Evolutionary conservation across 75 land plant species (phyloP).

Genomic region (Ceratopteris richardii): DNA sequence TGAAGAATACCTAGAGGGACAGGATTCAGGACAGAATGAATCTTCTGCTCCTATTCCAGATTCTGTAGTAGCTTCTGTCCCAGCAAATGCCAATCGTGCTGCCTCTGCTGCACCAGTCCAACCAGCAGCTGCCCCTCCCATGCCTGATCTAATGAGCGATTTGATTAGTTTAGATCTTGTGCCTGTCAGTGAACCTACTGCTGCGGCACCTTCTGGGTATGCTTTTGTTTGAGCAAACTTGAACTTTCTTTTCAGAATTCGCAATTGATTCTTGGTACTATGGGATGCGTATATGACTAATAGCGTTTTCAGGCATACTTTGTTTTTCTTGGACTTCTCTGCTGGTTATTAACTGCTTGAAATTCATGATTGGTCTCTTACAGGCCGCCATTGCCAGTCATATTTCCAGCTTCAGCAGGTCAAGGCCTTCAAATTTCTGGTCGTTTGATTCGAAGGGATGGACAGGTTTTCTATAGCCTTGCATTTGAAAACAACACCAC

Average conservation of each 20-base stretch:
- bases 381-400: slow-evolving; percentile 86
- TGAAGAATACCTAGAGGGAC: slow-evolving; percentile 66
- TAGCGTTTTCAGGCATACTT: no score
- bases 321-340: no score
- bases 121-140: slow-evolving; percentile 38
- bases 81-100: slow-evolving; percentile 18
- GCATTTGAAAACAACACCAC: slow-evolving; percentile 77
- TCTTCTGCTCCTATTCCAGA: slow-evolving; percentile 63
- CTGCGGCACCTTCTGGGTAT: slow-evolving; percentile 54
- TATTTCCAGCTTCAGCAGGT: slow-evolving; percentile 78
- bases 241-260: no score
- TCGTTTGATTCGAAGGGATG: slow-evolving; percentile 65
- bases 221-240: slow-evolving; percentile 2
- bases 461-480: slow-evolving; percentile 80
- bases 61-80: slow-evolving; percentile 25
- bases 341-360: no score
- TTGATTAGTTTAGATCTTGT: slow-evolving; percentile 90
- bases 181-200: slow-evolving; percentile 62
- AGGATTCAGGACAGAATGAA: slow-evolving; percentile 74
- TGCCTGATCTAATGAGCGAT: slow-evolving; percentile 92
- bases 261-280: no score
- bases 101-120: slow-evolving; percentile 20
- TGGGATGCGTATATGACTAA: no score
- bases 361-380: background rate
- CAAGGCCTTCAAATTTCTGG: slow-evolving; percentile 97